These are phyloP conservation scores for Sugiyamaella marilandica DNA, from an alignment of 805 yeast species.

Conservation along the genomic window DNA sequence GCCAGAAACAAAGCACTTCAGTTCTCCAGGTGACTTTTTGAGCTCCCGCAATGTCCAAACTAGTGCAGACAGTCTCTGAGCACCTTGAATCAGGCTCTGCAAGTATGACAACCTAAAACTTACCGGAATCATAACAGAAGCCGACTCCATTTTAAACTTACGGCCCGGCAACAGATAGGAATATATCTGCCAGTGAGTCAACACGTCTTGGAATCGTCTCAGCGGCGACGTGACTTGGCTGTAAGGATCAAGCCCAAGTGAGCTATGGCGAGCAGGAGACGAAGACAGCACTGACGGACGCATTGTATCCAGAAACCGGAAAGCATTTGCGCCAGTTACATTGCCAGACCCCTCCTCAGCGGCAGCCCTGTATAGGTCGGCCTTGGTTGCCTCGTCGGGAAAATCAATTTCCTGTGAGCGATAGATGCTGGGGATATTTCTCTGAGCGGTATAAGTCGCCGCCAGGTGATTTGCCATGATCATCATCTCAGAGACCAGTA, in stretches of 20 bases:
- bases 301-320: conserved; percentile 42
- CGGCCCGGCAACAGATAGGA: conserved; percentile 33
- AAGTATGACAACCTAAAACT: conserved; percentile 10
- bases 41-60: conserved; percentile 19
- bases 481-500: conserved; percentile 81
- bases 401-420: conserved; percentile 27
- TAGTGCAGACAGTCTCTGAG: conserved; percentile 9
- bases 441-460: conserved; percentile 23
- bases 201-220: conserved; percentile 72
- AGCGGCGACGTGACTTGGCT: conserved; percentile 85
- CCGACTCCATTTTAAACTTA: conserved; percentile 1
- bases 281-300: conserved; percentile 50
- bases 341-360: conserved; percentile 1
- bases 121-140: conserved; percentile 9
- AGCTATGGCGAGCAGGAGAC: conserved; percentile 47
- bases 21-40: conserved; percentile 1
- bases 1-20: not conserved
- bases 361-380: not conserved
- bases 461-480: conserved; percentile 58
- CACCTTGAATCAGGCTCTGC: conserved; percentile 15
- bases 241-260: conserved; percentile 59
- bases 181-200: conserved; percentile 75
- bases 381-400: conserved; percentile 20
- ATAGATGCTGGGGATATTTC: conserved; percentile 27
- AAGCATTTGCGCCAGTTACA: conserved; percentile 23